Percentiles rank a stretch among this genome's conserved stretches.
Evolutionary conservation across 1,284 basidiomycete species (phyloP).

Genomic region (Ustilago bromivora): DNA sequence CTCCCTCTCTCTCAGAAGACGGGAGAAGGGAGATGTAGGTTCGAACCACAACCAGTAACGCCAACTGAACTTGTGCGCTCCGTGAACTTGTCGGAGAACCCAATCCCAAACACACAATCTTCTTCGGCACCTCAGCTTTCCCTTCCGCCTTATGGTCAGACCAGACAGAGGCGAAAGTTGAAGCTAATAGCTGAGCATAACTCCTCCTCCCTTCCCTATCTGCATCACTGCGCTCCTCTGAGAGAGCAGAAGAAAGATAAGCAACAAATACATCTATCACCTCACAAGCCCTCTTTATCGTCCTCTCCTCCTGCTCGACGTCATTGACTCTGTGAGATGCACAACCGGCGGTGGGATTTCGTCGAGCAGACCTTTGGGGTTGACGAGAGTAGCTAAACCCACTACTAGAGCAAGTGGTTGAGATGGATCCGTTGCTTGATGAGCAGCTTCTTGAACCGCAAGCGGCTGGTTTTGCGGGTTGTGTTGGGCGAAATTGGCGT

Average conservation of each 20-base stretch:
- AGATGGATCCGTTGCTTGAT: too few relatives aligned
- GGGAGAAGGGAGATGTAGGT: neutral
- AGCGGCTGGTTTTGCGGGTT: neutral
- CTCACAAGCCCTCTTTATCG: neutral
- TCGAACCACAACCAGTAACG: conserved; percentile 28
- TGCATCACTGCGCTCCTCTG: neutral
- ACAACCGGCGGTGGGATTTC: too few relatives aligned
- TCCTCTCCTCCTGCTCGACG: neutral
- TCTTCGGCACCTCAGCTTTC: neutral
- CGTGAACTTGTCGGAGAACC: conserved; percentile 19
- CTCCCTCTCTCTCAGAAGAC: too few relatives aligned
- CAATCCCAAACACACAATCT: conserved; percentile 35
- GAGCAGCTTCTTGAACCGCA: too few relatives aligned
- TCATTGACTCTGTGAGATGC: neutral
- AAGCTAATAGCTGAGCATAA: conserved; percentile 5
- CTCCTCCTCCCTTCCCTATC: neutral
- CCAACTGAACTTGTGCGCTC: conserved; percentile 41
- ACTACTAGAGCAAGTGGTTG: too few relatives aligned
- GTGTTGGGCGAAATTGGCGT: neutral
- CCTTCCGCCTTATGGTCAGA: neutral
- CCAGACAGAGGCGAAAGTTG: conserved; percentile 7
- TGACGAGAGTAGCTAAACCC: neutral
- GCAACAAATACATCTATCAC: conserved; percentile 14
- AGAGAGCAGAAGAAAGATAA: conserved; percentile 10
- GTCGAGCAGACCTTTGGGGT: neutral